A percentile compares a stretch with the other conserved stretches of the same genome.
These are phyloP conservation scores for Dichotomopilus funicola DNA, from an alignment of 2,329 filamentous ascomycete genomes.

Conservation along the genomic window DNA sequence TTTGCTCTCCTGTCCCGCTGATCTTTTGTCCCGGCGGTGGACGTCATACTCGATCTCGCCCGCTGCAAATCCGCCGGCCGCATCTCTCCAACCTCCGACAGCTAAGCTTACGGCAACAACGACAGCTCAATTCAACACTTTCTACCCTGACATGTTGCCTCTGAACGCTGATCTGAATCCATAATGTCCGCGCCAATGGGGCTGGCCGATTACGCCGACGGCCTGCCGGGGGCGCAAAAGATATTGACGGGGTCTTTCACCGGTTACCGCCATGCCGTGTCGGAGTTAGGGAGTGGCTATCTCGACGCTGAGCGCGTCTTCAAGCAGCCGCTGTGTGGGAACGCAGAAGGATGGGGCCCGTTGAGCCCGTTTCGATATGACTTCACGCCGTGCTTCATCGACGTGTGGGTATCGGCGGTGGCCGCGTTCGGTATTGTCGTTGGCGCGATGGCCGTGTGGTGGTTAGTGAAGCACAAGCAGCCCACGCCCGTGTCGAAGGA, in stretches of 20 bases:
- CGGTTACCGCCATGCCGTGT: constrained; percentile 44
- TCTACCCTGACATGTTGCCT: constrained; percentile 20
- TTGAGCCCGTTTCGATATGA: constrained; percentile 82
- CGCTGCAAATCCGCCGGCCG: constrained; percentile 2
- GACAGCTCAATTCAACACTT: neutral
- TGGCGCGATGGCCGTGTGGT: constrained; percentile 72
- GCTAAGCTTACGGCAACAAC: neutral
- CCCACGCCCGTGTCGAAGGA: constrained; percentile 66
- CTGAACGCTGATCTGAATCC: constrained; percentile 1
- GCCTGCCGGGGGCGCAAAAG: constrained; percentile 33
- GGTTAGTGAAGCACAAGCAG: constrained; percentile 64
- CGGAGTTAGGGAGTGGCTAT: constrained; percentile 51
- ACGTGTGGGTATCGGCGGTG: constrained; percentile 76
- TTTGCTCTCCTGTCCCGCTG: neutral
- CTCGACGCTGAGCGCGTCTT: constrained; percentile 44
- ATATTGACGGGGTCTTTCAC: constrained; percentile 56
- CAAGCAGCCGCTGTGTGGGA: constrained; percentile 74
- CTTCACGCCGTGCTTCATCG: constrained; percentile 95
- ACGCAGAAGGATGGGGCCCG: constrained; percentile 92
- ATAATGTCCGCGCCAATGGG: constrained; percentile 31
- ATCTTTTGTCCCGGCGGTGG: neutral
- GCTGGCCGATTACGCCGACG: constrained; percentile 28
- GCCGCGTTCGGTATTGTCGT: constrained; percentile 72
- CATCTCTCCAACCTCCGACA: neutral
- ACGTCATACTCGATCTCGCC: constrained; percentile 4